Conservation (phyloP, 257 asterid species). For the Salvia splendens region DNA sequence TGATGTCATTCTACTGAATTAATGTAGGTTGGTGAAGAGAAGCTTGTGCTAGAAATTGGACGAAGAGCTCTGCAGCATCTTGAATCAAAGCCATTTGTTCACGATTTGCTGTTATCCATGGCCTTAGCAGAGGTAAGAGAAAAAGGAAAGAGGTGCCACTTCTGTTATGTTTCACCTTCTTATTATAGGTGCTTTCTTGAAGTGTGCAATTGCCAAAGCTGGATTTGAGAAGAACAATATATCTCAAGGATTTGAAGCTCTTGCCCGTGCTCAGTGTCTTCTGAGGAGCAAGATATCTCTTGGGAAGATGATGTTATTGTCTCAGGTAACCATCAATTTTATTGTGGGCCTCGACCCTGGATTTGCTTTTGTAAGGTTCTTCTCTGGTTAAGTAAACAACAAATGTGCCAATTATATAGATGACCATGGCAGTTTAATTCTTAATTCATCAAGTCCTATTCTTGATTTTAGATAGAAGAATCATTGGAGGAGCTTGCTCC, state of each 20-base stretch:
- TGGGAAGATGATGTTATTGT: slow-evolving; percentile 77
- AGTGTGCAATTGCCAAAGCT: slow-evolving; percentile 94
- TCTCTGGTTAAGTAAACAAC: slow-evolving; percentile 26
- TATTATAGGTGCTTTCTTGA: slow-evolving; percentile 79
- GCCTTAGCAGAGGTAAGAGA: slow-evolving; percentile 96
- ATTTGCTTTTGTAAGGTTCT: slow-evolving; percentile 17
- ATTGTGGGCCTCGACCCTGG: slow-evolving; percentile 18
- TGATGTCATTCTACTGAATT: slow-evolving; percentile 39
- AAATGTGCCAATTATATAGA: background rate
- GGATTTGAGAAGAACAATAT: slow-evolving; percentile 89
- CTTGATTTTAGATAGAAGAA: slow-evolving; percentile 79
- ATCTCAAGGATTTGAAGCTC: slow-evolving; percentile 98
- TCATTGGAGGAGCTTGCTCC: slow-evolving; percentile 98
- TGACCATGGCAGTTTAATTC: slow-evolving; percentile 19
- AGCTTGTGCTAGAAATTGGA: slow-evolving; percentile 89
- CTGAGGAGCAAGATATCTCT: slow-evolving; percentile 87
- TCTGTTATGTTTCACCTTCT: slow-evolving; percentile 72
- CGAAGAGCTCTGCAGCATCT: slow-evolving; percentile 74
- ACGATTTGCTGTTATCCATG: slow-evolving; percentile 90
- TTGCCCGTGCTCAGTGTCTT: slow-evolving; percentile 95
- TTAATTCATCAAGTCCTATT: slow-evolving; percentile 29
- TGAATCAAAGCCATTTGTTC: slow-evolving; percentile 78
- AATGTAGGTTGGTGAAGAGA: slow-evolving; percentile 90
- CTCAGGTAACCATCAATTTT: slow-evolving; percentile 62
- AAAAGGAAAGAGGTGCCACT: slow-evolving; percentile 44